Evolutionary conservation across 805 yeast genomes (phyloP), one percentile per base, ranked within the genome.

Genomic region (Candida takata): DNA sequence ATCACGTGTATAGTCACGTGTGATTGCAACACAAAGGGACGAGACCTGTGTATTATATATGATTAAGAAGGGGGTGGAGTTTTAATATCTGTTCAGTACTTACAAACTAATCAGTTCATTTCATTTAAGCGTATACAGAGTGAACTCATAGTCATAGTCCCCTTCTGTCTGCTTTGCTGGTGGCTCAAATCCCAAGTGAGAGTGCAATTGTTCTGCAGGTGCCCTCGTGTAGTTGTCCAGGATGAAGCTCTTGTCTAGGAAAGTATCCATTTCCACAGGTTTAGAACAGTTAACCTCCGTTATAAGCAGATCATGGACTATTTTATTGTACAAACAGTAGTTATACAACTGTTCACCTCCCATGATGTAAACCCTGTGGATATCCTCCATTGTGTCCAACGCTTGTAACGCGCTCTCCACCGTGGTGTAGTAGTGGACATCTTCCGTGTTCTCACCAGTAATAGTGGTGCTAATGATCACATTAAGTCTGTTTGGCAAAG

Each of bases 341-440:
- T 74, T 69, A 61, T 92, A 92, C 8, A 92, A 65, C 54, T 88
- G 88, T 1, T 88, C 92, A 1, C 98, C 98, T 4, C 98, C 98
- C 43, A 92, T 90, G 18, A 92, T 70, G 52, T 78, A 92, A 1
- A 92, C 67, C 32, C 74, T 72, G 33, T 76, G 82, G 15, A 80
- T 54, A 2, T 50, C 43, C 5, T 49, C 43, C 31, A 42, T 29
- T 9, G 18, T 20, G 9, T 52, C 45, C n/a, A 71, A 42, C 10
- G 46, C 38, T 0, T 52, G 42, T 8, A 76, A 41, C 0, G 81
- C 74, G 2, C 58, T 58, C 6, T 62, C 58, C 13, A 78, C 48
- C 1, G 78, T 67, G 21, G 60, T 53, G 38, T 27, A 42, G 14
- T 72, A 70, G 6, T 15, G 33, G 2, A 53, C 48, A 17, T 58